Evolutionary conservation across 164 flowering plant genomes (phyloP), one percentile per base, ranked within the genome.

Genomic region (Vitis cinerea): DNA sequence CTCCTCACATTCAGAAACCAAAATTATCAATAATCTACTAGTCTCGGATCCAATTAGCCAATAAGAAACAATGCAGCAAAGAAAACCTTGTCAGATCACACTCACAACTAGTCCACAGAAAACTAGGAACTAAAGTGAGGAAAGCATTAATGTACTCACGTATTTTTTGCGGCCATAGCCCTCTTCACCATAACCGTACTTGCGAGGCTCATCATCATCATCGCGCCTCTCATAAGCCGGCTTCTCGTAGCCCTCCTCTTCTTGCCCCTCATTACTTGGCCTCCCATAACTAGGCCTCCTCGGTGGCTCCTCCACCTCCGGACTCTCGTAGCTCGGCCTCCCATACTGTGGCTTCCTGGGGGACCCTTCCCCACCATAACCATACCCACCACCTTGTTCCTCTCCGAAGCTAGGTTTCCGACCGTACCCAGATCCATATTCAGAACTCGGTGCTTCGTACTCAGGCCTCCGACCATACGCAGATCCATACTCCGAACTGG

Each of bases 91-190:
- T 6, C 44, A 37, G 44, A 37, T 6, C 44, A 37, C 44, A 23
- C 27, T 23, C 27, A 23, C 27, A 23, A 23, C 27, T 23, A 23
- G 27, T 23, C 27, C 27, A 11, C 57, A 13, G 48, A 14, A 60
- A 12, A 15, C 1, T 2, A 15, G 9, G 9, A 10, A 47, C 4
- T 7, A 50, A 11, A 6, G 1, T 3, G 29, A 63, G 37, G 14
- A 9, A 37, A 13, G 31, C 27, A 71, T 54, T 44, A 19, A 52
- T 31, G 6, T 53, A 17, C 87, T 82, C 62, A 84, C 89, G 72
- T 81, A 71, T 83, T 85, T 85, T 81, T 84, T 82, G 76, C 86
- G 84, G 44, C 87, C 81, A 64, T 77, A 79, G 52, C 82, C 71
- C 61, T 79, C 85, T 57, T 71, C 79, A 11, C 77, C 77, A 67